phyloP scores from a whole-genome alignment of 2,329 filamentous ascomycete genomes.

The Clarireedia sp. region DNA sequence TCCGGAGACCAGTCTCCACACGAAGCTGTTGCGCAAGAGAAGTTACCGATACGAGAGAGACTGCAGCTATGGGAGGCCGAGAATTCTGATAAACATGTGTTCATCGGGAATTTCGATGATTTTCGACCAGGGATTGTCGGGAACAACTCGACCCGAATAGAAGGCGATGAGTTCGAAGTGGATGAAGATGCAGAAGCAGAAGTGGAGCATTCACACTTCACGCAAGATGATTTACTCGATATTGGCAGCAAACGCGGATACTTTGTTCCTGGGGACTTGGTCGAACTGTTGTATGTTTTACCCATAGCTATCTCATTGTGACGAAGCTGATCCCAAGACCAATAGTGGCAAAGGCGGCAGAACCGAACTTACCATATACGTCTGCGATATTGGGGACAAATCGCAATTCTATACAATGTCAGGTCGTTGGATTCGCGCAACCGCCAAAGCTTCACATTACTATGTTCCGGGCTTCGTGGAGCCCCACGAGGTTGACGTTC shows the following conservation, averaged over 20 bases:
- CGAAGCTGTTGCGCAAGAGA: background rate
- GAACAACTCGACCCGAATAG: slow-evolving; percentile 10
- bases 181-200: slow-evolving; percentile 17
- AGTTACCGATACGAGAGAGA: slow-evolving; percentile 28
- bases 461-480: slow-evolving; percentile 38
- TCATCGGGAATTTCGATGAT: background rate
- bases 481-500: slow-evolving; percentile 33
- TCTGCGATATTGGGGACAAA: slow-evolving; percentile 33
- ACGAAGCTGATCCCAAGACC: background rate
- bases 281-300: slow-evolving; percentile 25
- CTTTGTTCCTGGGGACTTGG: slow-evolving; percentile 29
- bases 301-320: background rate
- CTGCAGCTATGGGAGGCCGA: slow-evolving; percentile 12
- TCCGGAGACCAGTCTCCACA: background rate
- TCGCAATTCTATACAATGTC: slow-evolving; percentile 43
- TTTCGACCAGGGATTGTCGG: slow-evolving; percentile 4
- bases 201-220: slow-evolving; percentile 30
- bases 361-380: slow-evolving; percentile 40
- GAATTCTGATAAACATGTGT: background rate
- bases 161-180: background rate
- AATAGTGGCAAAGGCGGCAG: slow-evolving; percentile 4
- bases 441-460: slow-evolving; percentile 32
- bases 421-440: slow-evolving; percentile 39
- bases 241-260: slow-evolving; percentile 25
- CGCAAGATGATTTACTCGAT: slow-evolving; percentile 42